Evolutionary conservation across 257 asterid genomes (phyloP), one percentile per base, ranked within the genome.

Genomic region (Anisodus acutangulus): DNA sequence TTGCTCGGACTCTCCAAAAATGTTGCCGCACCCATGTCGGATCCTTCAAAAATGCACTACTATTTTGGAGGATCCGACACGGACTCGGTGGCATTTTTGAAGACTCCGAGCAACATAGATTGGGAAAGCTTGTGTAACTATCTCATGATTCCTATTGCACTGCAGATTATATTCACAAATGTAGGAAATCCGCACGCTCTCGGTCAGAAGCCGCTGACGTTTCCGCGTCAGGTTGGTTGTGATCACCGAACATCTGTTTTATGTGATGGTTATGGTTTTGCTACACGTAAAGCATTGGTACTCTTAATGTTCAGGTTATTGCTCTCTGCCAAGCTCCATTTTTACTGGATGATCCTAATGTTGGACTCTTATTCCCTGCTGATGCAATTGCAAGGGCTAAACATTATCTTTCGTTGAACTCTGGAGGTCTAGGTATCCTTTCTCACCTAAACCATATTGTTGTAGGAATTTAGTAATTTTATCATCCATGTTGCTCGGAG

Each of bases 311-410:
- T 55, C 88, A 97, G 99, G 99, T 97, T 67, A 83, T 95, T 88
- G 98, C 99, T 39, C 98, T 95, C 82, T 97, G 99, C 91, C 99
- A 97, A 93, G 99, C 98, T 86, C 99, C 99, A 5, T 97, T 93
- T 87, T 86, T 97, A 78, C 91, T 97, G 86, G 99, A 97, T 81
- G 98, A 97, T 90, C 99, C 99, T 31, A 97, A 95, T 83, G 98
- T 95, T 2, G 98, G 95, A 62, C 95, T 92, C 47, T 1, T 97
- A n/a, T 97, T 97, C 93, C 99, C 99, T 9, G 96, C 97, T 4
- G 99, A 97, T 91, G 97, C 98, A 17, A 93, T 97, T 86, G 96
- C 95, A 57, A 93, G 86, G 88, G 98, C 99, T 35, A 97, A 95
- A 88, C 97, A 97, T 84, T 97, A 93, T 86, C 95, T 97, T 82